These are phyloP conservation scores for Tuber indicum DNA, from an alignment of 495 filamentous ascomycete genomes.

Conservation along the genomic window DNA sequence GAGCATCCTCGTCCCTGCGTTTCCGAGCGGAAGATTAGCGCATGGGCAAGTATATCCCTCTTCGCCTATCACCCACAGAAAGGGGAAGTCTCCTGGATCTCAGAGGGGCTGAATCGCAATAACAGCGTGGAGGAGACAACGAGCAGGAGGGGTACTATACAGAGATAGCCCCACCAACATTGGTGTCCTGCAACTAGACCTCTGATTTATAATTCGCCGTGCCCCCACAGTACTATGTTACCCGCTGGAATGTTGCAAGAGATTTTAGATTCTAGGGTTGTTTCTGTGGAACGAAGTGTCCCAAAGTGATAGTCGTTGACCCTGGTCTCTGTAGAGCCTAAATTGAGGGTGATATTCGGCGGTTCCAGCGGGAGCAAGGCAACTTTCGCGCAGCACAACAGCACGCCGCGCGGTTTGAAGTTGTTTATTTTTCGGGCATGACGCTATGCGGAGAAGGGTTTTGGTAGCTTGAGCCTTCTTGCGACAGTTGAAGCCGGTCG, in stretches of 20 bases:
- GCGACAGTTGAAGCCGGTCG: neutral
- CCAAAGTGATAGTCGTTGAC: slow-evolving; percentile 2
- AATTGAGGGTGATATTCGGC: neutral
- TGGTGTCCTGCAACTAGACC: neutral
- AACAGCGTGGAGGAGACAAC: neutral
- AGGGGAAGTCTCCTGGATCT: neutral
- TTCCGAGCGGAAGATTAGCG: neutral
- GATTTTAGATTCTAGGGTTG: neutral
- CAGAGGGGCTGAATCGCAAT: neutral
- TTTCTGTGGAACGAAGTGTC: neutral
- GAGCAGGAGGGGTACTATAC: neutral
- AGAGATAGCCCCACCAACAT: neutral
- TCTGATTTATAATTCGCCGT: neutral
- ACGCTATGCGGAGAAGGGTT: neutral
- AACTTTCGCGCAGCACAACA: neutral
- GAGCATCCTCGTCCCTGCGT: neutral
- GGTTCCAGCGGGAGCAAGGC: neutral
- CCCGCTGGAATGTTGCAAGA: neutral
- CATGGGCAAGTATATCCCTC: neutral
- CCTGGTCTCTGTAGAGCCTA: neutral
- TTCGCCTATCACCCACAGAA: neutral
- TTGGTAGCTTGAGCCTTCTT: neutral
- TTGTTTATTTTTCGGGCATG: neutral
- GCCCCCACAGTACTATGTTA: neutral
- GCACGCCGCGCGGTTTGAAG: neutral